Percentiles rank a stretch among this genome's conserved stretches.
Evolutionary conservation across 495 filamentous ascomycete species (phyloP).

Genomic region (Immersiella caudata): DNA sequence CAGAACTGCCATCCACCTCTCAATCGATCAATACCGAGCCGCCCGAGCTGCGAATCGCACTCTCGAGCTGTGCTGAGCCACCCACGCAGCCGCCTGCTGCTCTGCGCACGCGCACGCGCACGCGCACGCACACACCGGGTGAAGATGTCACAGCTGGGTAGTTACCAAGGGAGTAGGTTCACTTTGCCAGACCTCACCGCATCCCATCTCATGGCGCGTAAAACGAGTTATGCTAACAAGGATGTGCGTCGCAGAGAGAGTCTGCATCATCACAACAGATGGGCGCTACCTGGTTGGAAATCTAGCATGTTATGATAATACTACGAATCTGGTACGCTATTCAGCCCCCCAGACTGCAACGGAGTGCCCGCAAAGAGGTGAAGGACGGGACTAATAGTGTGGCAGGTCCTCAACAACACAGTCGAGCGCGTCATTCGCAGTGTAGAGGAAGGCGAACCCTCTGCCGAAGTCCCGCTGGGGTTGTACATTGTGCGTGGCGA

Average conservation of each 20-base stretch:
- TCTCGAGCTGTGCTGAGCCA: no score
- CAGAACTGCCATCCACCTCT: no score
- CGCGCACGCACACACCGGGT: background rate
- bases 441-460: conserved; percentile 78
- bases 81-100: no score
- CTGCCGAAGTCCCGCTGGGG: conserved; percentile 79
- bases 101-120: background rate
- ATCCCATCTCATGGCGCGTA: background rate
- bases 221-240: no score
- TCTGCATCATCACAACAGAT: conserved; percentile 88
- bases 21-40: no score
- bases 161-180: background rate
- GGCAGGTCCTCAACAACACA: conserved; percentile 71
- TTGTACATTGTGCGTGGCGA: conserved; percentile 93
- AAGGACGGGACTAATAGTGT: background rate
- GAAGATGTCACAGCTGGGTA: background rate
- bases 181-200: background rate
- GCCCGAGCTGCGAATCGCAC: no score
- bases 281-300: conserved; percentile 84
- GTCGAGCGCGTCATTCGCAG: conserved; percentile 88
- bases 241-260: conserved; percentile 65
- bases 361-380: no score
- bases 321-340: conserved; percentile 75
- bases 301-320: conserved; percentile 84
- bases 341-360: background rate